These are phyloP conservation scores for Cicer chorassanicum DNA, from an alignment of 306 rosid genomes.

Conservation along the genomic window DNA sequence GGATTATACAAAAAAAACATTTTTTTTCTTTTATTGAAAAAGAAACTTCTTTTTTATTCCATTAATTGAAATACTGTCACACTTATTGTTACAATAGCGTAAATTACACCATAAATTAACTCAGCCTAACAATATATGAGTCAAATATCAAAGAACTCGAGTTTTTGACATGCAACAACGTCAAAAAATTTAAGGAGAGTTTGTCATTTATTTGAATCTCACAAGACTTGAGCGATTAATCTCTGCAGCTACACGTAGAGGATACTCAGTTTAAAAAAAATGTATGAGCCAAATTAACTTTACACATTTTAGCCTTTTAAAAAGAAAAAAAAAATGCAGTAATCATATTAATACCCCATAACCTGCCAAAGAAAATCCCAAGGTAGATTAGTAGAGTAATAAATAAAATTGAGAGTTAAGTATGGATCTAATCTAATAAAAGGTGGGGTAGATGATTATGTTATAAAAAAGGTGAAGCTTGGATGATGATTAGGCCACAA, in stretches of 20 bases:
- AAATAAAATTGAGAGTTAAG: conserved; percentile 21
- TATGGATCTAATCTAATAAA: neutral
- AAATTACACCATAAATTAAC: neutral
- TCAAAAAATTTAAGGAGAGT: no score
- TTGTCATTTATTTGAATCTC: fast-evolving
- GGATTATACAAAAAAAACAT: no score
- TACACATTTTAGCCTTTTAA: conserved; percentile 4
- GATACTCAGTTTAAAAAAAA: neutral
- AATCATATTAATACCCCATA: neutral
- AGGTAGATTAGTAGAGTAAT: conserved; percentile 36
- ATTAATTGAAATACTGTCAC: conserved; percentile 13
- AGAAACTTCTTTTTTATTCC: no score
- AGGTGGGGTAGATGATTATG: conserved; percentile 45
- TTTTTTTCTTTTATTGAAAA: no score
- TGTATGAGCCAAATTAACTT: neutral
- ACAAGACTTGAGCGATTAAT: no score
- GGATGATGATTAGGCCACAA: conserved; percentile 27
- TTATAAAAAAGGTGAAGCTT: conserved; percentile 38
- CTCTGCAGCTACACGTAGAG: no score
- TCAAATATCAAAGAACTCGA: no score
- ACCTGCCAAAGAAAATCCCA: conserved; percentile 45
- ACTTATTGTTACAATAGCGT: neutral
- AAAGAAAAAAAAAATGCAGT: neutral
- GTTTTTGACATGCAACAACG: no score
- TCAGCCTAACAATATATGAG: neutral